Base-by-base conservation (phyloP, 345 rosid species). In the Melaleuca alternifolia region DNA sequence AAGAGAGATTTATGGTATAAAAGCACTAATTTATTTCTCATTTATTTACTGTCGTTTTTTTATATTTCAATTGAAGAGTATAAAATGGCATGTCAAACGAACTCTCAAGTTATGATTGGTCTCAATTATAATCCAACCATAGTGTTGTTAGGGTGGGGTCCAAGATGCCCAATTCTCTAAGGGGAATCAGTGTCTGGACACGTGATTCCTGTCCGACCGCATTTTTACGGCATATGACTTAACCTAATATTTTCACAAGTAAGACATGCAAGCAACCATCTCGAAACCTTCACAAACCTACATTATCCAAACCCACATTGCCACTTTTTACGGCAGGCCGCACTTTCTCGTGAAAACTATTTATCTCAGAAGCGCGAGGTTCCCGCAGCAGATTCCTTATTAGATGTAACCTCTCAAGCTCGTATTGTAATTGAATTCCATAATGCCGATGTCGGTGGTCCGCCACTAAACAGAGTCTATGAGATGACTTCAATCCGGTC, bases 341-440 rank as follows among this genome's bases (percentile, higher is more conserved):
- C 52, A 51, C 52, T 51, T 51, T 51, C 13, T 4, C 1, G 52
- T 15, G 18, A n/a, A 59, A n/a, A 33, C n/a, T 5, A 28, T n/a
- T 6, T 59, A 61, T 1, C 65, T 59, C 33, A 26, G 0, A 0
- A 28, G 41, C 7, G 44, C 7, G 5, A 3, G 3, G 41, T 62
- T 62, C 6, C 5, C 21, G 9, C 30, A 7, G 6, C 6, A 10
- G 18, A 62, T 62, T 30, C 28, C 2, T 0, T 2, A 0, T 62
- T 30, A 15, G 44, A 62, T 62, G 44, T 18, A 62, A 30, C 30
- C 0, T 62, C 76, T 62, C 0, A 1, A 62, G 11, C 11, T 30
- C 21, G 7, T 0, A 30, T 62, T 0, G 0, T 0, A 0, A 61
- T 14, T 28, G 75, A 6, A 61, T 28, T 20, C 41, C 20, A 18